A percentile compares a stretch with the other conserved stretches of the same genome.
These are phyloP conservation scores for Claviceps fusiformis DNA, from an alignment of 2,329 filamentous ascomycete species.

Conservation along the genomic window DNA sequence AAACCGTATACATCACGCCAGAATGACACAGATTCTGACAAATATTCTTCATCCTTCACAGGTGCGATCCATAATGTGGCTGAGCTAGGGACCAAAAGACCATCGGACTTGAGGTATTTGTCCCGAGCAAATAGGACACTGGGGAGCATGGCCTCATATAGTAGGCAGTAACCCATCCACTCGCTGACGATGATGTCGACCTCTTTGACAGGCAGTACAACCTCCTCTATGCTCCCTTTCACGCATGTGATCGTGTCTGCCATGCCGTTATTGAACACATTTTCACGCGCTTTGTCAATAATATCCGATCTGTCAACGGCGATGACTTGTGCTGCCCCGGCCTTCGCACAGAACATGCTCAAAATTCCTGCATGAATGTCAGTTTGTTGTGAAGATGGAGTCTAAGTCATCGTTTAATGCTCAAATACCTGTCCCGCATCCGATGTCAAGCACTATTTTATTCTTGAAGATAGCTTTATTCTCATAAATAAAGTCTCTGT, in stretches of 20 bases:
- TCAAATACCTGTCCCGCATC: constrained; percentile 55
- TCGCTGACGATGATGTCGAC: constrained; percentile 94
- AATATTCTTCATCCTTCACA: constrained; percentile 61
- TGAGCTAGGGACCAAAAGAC: constrained; percentile 77
- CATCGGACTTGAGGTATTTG: constrained; percentile 65
- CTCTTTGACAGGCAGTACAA: constrained; percentile 59
- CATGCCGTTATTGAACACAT: constrained; percentile 69
- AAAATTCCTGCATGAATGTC: constrained; percentile 50
- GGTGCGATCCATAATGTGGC: constrained; percentile 74
- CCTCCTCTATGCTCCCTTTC: constrained; percentile 78
- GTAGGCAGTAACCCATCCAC: constrained; percentile 93
- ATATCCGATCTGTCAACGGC: constrained; percentile 90
- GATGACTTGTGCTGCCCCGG: constrained; percentile 73
- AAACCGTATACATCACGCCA: constrained; percentile 94
- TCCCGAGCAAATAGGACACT: constrained; percentile 83
- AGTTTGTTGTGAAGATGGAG: background rate
- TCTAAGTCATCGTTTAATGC: background rate
- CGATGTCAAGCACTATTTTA: constrained; percentile 82
- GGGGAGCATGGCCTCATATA: constrained; percentile 94
- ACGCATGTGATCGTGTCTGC: constrained; percentile 63
- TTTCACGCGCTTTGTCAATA: constrained; percentile 73
- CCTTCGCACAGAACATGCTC: constrained; percentile 87
- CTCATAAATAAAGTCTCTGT: constrained; percentile 87
- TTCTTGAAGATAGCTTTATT: constrained; percentile 78
- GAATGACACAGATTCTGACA: constrained; percentile 65